Conservation (phyloP, 2,329 filamentous ascomycete genomes). For the Verticillium isaacii region DNA sequence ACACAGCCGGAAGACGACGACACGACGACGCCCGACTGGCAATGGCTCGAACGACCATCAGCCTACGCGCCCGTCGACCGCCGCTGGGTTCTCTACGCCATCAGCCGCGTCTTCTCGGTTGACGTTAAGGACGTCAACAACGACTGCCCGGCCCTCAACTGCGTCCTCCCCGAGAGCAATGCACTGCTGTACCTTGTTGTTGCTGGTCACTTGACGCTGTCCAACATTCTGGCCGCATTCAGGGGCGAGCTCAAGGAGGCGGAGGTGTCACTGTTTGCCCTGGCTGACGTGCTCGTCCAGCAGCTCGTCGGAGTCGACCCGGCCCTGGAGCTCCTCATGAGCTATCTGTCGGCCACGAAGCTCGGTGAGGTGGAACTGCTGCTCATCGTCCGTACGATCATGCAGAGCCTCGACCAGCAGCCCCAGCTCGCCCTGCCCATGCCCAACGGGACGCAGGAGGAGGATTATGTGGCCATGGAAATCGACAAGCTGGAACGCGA, state of each 20-base stretch:
- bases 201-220: constrained; percentile 54
- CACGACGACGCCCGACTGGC: constrained; percentile 40
- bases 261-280: constrained; percentile 37
- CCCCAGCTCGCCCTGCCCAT: constrained; percentile 12
- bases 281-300: constrained; percentile 57
- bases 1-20: constrained; percentile 10
- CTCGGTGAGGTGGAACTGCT: constrained; percentile 64
- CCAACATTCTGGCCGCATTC: constrained; percentile 56
- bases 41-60: constrained; percentile 36
- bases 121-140: constrained; percentile 30
- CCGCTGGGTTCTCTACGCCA: constrained; percentile 59
- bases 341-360: constrained; percentile 60
- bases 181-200: constrained; percentile 55
- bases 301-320: constrained; percentile 63
- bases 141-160: constrained; percentile 22
- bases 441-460: constrained; percentile 18
- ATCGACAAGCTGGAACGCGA: constrained; percentile 60
- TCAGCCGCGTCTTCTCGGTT: constrained; percentile 57
- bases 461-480: constrained; percentile 40
- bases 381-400: constrained; percentile 59
- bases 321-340: constrained; percentile 61
- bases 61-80: constrained; percentile 54
- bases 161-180: constrained; percentile 45
- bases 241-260: constrained; percentile 38
- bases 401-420: constrained; percentile 58